These are phyloP conservation scores for Oxalis stricta DNA, from an alignment of 441 rosid species.

Conservation along the genomic window DNA sequence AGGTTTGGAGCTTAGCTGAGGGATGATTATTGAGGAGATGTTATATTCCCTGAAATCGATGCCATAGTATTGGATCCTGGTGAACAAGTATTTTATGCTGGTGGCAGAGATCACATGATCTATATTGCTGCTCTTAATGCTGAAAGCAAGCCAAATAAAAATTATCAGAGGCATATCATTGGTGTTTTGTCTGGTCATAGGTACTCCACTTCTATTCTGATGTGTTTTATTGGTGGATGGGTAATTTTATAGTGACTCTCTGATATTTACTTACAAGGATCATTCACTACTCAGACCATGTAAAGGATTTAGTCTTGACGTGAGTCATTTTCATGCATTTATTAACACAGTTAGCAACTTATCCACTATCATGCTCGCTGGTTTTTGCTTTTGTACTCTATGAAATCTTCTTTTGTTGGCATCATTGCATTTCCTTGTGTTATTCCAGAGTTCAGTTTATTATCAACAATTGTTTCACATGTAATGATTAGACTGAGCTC, in stretches of 20 bases:
- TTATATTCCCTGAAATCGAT: constrained; percentile 59
- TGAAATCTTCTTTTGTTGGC: no score
- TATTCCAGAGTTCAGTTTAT: no score
- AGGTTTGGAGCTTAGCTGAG: constrained; percentile 76
- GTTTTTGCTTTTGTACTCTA: no score
- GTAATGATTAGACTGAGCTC: no score
- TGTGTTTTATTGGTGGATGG: not conserved
- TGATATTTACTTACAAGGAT: not conserved
- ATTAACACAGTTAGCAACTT: no score
- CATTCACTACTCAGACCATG: not conserved
- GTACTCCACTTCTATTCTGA: constrained; percentile 19
- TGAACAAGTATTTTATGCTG: constrained; percentile 78
- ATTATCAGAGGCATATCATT: constrained; percentile 42
- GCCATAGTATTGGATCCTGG: constrained; percentile 73
- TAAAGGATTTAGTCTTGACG: no score
- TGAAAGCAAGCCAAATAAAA: constrained; percentile 28
- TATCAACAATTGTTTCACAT: no score
- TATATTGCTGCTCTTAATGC: constrained; percentile 58
- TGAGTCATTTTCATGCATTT: not conserved
- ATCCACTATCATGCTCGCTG: no score
- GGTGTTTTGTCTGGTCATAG: constrained; percentile 57
- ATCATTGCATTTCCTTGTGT: no score
- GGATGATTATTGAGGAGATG: constrained; percentile 45
- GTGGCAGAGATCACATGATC: constrained; percentile 62
- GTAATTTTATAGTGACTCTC: not conserved